Percentiles rank a stretch among this genome's conserved stretches.
Evolutionary conservation across 306 rosid species (phyloP).

Genomic region (Macrotyloma uniflorum): DNA sequence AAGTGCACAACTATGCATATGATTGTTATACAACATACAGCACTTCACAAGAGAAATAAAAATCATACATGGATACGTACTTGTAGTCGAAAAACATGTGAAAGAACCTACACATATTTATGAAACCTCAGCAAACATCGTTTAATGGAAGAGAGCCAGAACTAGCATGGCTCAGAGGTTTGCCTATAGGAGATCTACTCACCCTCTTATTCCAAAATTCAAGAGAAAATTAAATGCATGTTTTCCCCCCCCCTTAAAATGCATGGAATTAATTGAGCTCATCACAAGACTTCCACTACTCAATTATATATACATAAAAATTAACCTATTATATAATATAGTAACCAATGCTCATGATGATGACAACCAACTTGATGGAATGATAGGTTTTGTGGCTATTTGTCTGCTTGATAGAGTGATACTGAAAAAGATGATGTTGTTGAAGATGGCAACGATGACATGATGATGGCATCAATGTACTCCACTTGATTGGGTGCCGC

Average conservation of each 20-base stretch:
- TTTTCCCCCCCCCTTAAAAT: neutral
- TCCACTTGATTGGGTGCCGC: conserved; percentile 53
- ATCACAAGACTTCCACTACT: conserved; percentile 23
- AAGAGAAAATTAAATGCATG: conserved; percentile 39
- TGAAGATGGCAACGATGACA: conserved; percentile 52
- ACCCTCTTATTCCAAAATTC: conserved; percentile 40
- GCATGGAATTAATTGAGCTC: conserved; percentile 29
- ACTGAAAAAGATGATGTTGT: conserved; percentile 31
- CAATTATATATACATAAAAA: conserved; percentile 33
- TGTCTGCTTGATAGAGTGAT: conserved; percentile 39
- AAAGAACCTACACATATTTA: conserved; percentile 38
- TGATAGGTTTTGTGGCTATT: conserved; percentile 30
- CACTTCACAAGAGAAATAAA: conserved; percentile 16
- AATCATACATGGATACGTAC: conserved; percentile 25
- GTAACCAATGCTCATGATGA: conserved; percentile 2
- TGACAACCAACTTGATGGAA: conserved; percentile 36
- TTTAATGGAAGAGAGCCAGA: conserved; percentile 35
- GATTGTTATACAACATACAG: conserved; percentile 39
- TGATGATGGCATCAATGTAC: conserved; percentile 51
- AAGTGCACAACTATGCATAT: conserved; percentile 41
- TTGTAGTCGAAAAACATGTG: conserved; percentile 48
- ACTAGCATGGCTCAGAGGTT: conserved; percentile 39
- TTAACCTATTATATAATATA: neutral
- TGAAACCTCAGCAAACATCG: conserved; percentile 39
- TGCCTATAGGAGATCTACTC: conserved; percentile 28